These are phyloP conservation scores for Wallacemonas sp. DNA, from an alignment of 208 protist genomes.

Conservation along the genomic window DNA sequence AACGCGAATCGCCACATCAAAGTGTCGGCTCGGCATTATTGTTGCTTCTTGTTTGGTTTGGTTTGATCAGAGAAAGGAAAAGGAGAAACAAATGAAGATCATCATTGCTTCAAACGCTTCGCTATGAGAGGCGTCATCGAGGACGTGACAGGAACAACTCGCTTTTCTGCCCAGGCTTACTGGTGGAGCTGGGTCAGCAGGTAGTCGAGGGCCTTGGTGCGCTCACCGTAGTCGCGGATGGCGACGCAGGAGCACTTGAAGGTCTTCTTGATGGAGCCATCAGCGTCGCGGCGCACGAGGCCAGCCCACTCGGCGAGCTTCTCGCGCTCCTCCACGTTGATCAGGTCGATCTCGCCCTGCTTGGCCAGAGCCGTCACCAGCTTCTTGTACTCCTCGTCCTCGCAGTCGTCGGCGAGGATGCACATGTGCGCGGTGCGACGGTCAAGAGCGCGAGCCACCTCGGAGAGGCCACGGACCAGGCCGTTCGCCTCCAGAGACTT, in stretches of 20 bases:
- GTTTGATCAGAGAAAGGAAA: slow-evolving; percentile 15
- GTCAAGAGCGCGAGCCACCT: slow-evolving; percentile 86
- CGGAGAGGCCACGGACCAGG: slow-evolving; percentile 86
- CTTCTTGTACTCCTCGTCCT: slow-evolving; percentile 93
- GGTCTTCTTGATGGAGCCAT: slow-evolving; percentile 75
- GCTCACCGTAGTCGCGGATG: slow-evolving; percentile 88
- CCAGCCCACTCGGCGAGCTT: slow-evolving; percentile 87
- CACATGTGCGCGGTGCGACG: slow-evolving; percentile 83
- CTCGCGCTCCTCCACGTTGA: slow-evolving; percentile 84
- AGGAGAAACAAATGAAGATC: slow-evolving; percentile 24
- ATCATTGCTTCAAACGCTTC: slow-evolving; percentile 17
- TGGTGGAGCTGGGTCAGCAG: slow-evolving; percentile 75
- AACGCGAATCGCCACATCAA: too few species aligned
- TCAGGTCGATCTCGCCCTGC: slow-evolving; percentile 85
- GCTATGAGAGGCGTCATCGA: not conserved
- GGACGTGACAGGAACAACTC: not conserved
- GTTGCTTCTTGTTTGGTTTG: slow-evolving; percentile 18
- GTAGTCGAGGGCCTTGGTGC: slow-evolving; percentile 82
- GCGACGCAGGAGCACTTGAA: slow-evolving; percentile 90
- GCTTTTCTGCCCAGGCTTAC: slow-evolving; percentile 11
- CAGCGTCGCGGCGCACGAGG: slow-evolving; percentile 51
- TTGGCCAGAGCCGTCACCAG: slow-evolving; percentile 83
- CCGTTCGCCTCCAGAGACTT: slow-evolving; percentile 88
- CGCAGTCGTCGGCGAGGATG: slow-evolving; percentile 91
- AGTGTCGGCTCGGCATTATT: not conserved